phyloP scores from a whole-genome alignment of 108 stramenopile genomes.

The Fragilaria crotonensis region DNA sequence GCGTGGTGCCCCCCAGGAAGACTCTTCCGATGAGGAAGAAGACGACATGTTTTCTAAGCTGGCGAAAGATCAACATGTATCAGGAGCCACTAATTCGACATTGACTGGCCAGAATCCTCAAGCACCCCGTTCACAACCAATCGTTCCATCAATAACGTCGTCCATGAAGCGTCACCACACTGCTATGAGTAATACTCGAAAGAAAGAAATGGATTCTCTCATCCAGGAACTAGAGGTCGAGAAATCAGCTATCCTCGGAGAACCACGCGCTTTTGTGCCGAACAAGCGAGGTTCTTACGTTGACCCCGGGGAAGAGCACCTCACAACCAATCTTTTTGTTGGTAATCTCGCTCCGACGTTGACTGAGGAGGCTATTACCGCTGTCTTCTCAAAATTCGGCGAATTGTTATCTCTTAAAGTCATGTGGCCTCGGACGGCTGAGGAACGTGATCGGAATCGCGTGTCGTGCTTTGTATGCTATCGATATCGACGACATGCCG shows the following conservation, averaged over 20 bases:
- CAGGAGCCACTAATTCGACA: background rate
- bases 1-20: conserved; percentile 3
- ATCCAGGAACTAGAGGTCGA: conserved; percentile 57
- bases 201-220: conserved; percentile 75
- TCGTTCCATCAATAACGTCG: conserved; percentile 24
- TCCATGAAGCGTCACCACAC: conserved; percentile 58
- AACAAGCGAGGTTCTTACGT: conserved; percentile 69
- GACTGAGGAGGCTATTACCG: conserved; percentile 79
- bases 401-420: conserved; percentile 45
- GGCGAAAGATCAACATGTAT: background rate
- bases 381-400: conserved; percentile 83
- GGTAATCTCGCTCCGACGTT: conserved; percentile 80
- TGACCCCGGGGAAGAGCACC: conserved; percentile 61
- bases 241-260: conserved; percentile 20
- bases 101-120: background rate
- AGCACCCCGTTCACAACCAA: background rate
- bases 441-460: conserved; percentile 72
- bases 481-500: conserved; percentile 71
- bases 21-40: conserved; percentile 8
- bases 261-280: conserved; percentile 20
- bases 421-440: conserved; percentile 90
- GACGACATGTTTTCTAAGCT: background rate
- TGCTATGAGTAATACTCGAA: conserved; percentile 30
- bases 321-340: conserved; percentile 83
- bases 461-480: conserved; percentile 91